Percentiles rank a stretch among this genome's conserved stretches.
These are phyloP conservation scores for Lathyrus aphaca DNA, from an alignment of 306 rosid species.

Conservation along the genomic window DNA sequence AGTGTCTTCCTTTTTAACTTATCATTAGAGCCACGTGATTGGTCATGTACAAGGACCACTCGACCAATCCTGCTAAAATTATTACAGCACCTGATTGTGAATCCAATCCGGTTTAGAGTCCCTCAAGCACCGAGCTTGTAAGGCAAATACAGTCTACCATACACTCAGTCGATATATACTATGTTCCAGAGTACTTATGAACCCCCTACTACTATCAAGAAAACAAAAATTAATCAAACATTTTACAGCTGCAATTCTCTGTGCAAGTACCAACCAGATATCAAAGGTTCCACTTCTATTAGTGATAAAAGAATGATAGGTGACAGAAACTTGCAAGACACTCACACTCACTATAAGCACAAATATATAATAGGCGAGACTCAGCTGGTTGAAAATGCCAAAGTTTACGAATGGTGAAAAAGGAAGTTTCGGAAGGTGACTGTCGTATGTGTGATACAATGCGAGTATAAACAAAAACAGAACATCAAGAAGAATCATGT, in stretches of 20 bases:
- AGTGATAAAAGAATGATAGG: constrained; percentile 24
- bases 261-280: constrained; percentile 5
- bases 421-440: constrained; percentile 2
- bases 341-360: background rate
- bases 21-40: too few species aligned
- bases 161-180: background rate
- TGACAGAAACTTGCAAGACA: background rate
- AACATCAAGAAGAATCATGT: constrained; percentile 3
- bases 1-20: too few species aligned
- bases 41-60: too few species aligned
- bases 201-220: background rate
- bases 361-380: background rate
- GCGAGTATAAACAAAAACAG: background rate
- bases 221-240: constrained; percentile 7
- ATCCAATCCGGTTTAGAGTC: too few species aligned
- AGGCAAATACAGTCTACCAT: too few species aligned
- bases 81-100: too few species aligned
- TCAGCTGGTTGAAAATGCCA: background rate
- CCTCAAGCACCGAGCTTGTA: too few species aligned
- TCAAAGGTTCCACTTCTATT: constrained; percentile 1
- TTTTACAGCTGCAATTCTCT: background rate
- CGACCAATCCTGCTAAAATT: too few species aligned
- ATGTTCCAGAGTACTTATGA: background rate
- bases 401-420: background rate
- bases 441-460: background rate